Base-by-base conservation (phyloP, 257 asterid species). In the Buddleja alternifolia region DNA sequence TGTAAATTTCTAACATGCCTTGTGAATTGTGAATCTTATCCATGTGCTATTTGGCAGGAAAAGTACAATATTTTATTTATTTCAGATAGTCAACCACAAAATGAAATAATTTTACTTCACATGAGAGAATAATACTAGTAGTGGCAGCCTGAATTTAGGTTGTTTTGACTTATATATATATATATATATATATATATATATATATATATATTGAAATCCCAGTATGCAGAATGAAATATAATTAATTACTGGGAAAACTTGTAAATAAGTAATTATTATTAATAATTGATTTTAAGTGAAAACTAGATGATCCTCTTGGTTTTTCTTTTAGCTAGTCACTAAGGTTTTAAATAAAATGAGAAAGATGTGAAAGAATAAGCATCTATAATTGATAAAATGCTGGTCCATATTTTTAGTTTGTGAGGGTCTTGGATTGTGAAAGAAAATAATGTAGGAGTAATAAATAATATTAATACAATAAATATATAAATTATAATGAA, bases 371-470 rank as follows among this genome's bases (percentile, higher is more conserved):
- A 60, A 25, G 46, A 15, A 12, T 14, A 23, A 65, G 59, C 41
- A 67, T 2, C 39, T 51, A 42, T 57, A 54, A 60, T 17, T 57
- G 82, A 73, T 72, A 46, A 73, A 72, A 73, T 57, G 55, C 36
- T 59, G 82, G 80, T 70, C 80, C 85, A 76, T 73, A 29, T 56
- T 42, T 51, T 16, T 10, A 3, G 12, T 12, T 25, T 47, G 53
- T 54, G 50, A 57, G 15, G 2, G n/a, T 39, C 32, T 53, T 36
- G 34, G 65, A 54, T 60, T 15, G 63, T 10, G 75, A 71, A 74
- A 59, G 61, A 71, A 45, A 25, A 67, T 29, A 54, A 69, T 37
- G 60, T 37, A 37, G 8, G 29, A 51, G 15, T n/a, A 54, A 37
- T 14, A 45, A 46, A 29, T 29, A 29, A 29, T 29, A 1, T 1